Evolutionary conservation across 78 protist genomes (phyloP).

Genomic region (slime mould (Dictyostelium discoideum)): DNA sequence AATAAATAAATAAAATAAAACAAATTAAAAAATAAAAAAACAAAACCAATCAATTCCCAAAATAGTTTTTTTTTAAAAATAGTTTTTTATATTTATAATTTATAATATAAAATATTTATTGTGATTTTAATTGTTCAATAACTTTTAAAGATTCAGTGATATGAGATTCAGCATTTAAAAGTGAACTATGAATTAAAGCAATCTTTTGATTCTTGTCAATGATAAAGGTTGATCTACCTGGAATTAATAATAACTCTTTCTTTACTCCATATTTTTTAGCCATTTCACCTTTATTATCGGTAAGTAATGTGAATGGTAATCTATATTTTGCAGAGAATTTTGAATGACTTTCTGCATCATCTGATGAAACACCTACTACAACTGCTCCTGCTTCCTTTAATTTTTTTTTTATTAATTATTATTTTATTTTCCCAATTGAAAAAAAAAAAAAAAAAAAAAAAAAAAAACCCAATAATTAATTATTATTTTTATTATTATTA

Average conservation of each 20-base stretch:
- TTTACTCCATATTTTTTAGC: slow-evolving; percentile 48
- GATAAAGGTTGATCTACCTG: slow-evolving; percentile 74
- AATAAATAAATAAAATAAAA: too few relatives aligned
- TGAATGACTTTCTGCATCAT: slow-evolving; percentile 39
- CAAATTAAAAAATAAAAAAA: too few relatives aligned
- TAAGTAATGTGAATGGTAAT: slow-evolving; percentile 65
- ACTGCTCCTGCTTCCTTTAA: slow-evolving; percentile 16
- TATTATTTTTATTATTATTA: too few relatives aligned
- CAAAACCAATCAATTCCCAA: too few relatives aligned
- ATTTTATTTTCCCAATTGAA: not conserved
- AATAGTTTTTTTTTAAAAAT: too few relatives aligned
- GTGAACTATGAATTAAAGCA: not conserved
- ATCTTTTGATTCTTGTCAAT: slow-evolving; percentile 68
- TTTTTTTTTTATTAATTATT: too few relatives aligned
- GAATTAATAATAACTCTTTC: slow-evolving; percentile 26
- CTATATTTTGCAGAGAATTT: slow-evolving; percentile 56
- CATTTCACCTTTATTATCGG: slow-evolving; percentile 26
- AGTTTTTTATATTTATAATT: not conserved
- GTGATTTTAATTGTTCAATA: slow-evolving; percentile 23
- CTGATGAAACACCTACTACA: slow-evolving; percentile 66
- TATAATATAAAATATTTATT: slow-evolving; percentile 10
- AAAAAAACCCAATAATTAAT: too few relatives aligned
- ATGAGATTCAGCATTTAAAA: slow-evolving; percentile 49
- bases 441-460: too few relatives aligned
- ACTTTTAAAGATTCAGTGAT: slow-evolving; percentile 44